Evolutionary conservation across 352 stramenopile species (phyloP), one percentile per base, ranked within the genome.

Genomic region (Pythium monospermum): DNA sequence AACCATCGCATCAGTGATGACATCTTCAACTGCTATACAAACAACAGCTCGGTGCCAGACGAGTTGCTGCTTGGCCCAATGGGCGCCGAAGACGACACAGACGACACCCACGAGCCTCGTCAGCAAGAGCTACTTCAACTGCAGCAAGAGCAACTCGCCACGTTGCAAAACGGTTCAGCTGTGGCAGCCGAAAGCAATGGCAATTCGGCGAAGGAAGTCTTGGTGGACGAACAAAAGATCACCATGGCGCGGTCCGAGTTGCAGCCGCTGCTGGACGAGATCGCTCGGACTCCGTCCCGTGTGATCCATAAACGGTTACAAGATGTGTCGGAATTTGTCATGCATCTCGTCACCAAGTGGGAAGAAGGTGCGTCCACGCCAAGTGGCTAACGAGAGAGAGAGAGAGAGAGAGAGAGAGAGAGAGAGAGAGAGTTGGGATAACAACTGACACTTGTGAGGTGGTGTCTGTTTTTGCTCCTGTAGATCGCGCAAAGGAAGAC

Each of bases 1-100:
- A 91, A 91, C 56, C 80, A 91, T 42, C 64, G 65, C 15, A 85
- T 91, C 49, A 88, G 58, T 19, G 77, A 88, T 44, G 76, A 87
- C 50, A 88, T 91, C 53, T 85, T 79, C 64, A 69, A 72, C 22
- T 91, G 73, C 62, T 91, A 88, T 61, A 72, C 64, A 19, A 91
- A 84, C 61, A 91, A 86, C 66, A 91, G 71, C 68, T 81, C 76
- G 2, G 75, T 91, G 8, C 80, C 80, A 1, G 75, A 91, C 33
- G 76, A 87, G 22, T 49, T 88, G 40, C 50, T 88, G 40, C 58
- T 91, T 2, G 80, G 71, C 0, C 37, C 60, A n/a, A n/a, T n/a
- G n/a, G n/a, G n/a, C n/a, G n/a, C n/a, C n/a, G n/a, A 41, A 21
- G 12, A 18, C 12, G 12, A 41, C 13, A n/a, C 30, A 8, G 30